These are phyloP conservation scores for Dactylonectria macrodidyma DNA, from an alignment of 2,329 filamentous ascomycete species.

Conservation along the genomic window DNA sequence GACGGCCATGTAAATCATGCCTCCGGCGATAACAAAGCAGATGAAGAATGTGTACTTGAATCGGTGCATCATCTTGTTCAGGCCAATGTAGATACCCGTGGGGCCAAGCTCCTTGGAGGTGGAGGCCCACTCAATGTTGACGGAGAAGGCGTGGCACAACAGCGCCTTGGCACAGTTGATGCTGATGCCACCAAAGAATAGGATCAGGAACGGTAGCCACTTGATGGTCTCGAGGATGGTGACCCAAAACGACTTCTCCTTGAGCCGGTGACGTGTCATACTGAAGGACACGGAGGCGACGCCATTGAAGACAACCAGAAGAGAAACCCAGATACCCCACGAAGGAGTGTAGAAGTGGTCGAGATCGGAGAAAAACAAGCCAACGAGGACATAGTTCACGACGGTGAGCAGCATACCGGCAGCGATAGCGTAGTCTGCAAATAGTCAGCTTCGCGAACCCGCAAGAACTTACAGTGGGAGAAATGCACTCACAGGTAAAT, in stretches of 20 bases:
- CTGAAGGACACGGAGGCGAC: conserved; percentile 42
- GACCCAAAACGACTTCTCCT: conserved; percentile 46
- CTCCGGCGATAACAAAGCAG: conserved; percentile 41
- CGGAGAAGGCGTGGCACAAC: conserved; percentile 45
- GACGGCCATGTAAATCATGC: conserved; percentile 47
- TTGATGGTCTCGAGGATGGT: conserved; percentile 38
- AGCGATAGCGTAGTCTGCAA: conserved; percentile 76
- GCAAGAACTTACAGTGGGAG: too few species aligned
- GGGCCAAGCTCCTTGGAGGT: conserved; percentile 49
- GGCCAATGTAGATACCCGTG: conserved; percentile 52
- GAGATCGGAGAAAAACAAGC: conserved; percentile 78
- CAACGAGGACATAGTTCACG: conserved; percentile 80
- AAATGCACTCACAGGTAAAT: conserved; percentile 70
- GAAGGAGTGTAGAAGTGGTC: conserved; percentile 79
- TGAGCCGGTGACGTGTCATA: conserved; percentile 47
- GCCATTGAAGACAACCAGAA: conserved; percentile 46
- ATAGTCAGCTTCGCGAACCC: too few species aligned
- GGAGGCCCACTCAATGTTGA: conserved; percentile 50
- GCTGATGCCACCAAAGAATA: conserved; percentile 50
- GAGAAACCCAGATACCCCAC: conserved; percentile 73
- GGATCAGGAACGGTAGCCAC: conserved; percentile 48
- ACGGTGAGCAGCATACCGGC: conserved; percentile 76
- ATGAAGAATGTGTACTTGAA: conserved; percentile 57
- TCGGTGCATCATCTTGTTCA: conserved; percentile 60
- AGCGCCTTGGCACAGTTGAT: conserved; percentile 49